Base-by-base conservation (phyloP, 495 filamentous ascomycete genomes). In the Penicillium macrosclerotiorum region DNA sequence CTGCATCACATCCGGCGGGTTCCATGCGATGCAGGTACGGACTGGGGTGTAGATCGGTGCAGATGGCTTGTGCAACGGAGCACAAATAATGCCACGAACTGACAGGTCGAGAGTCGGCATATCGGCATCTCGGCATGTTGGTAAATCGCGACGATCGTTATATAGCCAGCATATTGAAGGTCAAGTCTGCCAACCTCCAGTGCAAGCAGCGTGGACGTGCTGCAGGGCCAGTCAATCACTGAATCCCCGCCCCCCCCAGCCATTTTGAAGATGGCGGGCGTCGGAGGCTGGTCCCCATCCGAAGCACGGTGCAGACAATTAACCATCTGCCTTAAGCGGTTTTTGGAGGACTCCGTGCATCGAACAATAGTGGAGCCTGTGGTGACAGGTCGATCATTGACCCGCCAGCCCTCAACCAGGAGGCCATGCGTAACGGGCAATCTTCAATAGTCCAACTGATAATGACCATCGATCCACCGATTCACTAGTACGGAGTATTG, bases 31-130 rank as follows among this genome's bases (percentile, higher is more conserved):
- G 49, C 53, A 53, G 57, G 52, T 42, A 53, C 57, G 23, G 16
- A 40, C 35, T 22, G 43, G 30, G 43, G 20, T 32, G 54, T 50
- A 26, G 37, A 56, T 59, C 40, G 16, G n/a, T 52, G 44, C 47
- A 57, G 31, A 48, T 40, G 52, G 43, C 42, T 40, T 53, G 59
- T 62, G 49, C 32, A 44, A 59, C 55, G 32, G 38, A 26, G 45
- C 12, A 37, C 54, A 49, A 46, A 45, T 27, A 46, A 33, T 45
- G 47, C 47, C 50, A 41, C 46, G n/a, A 54, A 61, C 31, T 52
- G 58, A 61, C 39, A 44, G 33, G 47, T 61, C 58, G 9, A 49
- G 23, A 25, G 20, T 6, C 11, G 47, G 34, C 20, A 47, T 37
- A 37, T 37, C 36, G n/a, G n/a, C n/a, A n/a, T n/a, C n/a, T n/a